phyloP scores from a whole-genome alignment of 345 rosid genomes.

The Melastoma malabathricum region DNA sequence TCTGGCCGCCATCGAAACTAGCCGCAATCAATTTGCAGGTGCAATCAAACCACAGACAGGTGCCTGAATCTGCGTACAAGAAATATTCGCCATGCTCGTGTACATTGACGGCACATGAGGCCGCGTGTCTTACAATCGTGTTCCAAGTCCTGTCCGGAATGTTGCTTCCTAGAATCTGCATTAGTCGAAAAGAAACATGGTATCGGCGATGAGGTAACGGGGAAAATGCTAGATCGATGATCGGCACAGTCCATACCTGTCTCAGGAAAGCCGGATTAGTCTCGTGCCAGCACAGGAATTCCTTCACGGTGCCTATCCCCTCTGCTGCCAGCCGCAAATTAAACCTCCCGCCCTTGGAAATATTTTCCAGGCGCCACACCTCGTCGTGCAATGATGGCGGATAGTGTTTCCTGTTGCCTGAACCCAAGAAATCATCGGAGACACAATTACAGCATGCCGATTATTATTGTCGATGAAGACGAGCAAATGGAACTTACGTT shows the following conservation, averaged over 20 bases:
- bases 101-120: conserved; percentile 18
- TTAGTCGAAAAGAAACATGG: conserved; percentile 12
- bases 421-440: conserved; percentile 6
- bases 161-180: conserved; percentile 30
- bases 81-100: conserved; percentile 33
- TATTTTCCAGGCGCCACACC: conserved; percentile 65
- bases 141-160: conserved; percentile 37
- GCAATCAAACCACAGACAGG: conserved; percentile 32
- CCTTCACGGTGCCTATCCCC: conserved; percentile 21
- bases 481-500: conserved; percentile 33
- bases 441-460: not conserved
- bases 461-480: not conserved
- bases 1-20: conserved; percentile 26
- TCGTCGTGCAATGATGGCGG: conserved; percentile 53
- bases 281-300: conserved; percentile 13
- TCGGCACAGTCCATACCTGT: conserved; percentile 29
- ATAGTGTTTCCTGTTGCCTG: conserved; percentile 64
- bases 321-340: conserved; percentile 21
- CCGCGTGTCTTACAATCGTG: conserved; percentile 44
- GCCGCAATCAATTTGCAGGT: conserved; percentile 31
- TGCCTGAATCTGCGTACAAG: conserved; percentile 18
- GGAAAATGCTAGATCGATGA: conserved; percentile 6
- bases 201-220: not conserved
- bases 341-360: conserved; percentile 46
- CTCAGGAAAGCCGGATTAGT: conserved; percentile 13